Percentiles rank a stretch among this genome's conserved stretches.
phyloP scores from a whole-genome alignment of 768 basidiomycete genomes.

The Tricholoma sp. region DNA sequence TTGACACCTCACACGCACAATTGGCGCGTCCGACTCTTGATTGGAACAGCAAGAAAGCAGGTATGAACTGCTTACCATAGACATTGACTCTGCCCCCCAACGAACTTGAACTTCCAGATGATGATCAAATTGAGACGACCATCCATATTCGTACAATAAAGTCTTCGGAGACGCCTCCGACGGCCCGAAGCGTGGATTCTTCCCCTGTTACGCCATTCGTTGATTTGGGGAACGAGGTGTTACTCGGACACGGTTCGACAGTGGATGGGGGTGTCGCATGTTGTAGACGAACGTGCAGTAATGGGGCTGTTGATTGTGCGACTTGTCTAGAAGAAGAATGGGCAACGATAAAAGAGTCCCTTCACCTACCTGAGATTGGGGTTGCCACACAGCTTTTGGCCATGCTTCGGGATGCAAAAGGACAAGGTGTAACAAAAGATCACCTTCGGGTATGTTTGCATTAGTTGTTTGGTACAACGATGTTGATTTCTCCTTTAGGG shows the following conservation, averaged over 20 bases:
- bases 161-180: slow-evolving; percentile 7
- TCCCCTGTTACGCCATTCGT: slow-evolving; percentile 10
- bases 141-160: slow-evolving; percentile 43
- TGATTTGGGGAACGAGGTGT: slow-evolving; percentile 15
- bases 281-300: slow-evolving; percentile 33
- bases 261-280: slow-evolving; percentile 40
- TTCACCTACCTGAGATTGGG: slow-evolving; percentile 24
- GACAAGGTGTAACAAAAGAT: slow-evolving; percentile 33
- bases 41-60: slow-evolving; percentile 89
- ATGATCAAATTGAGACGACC: slow-evolving; percentile 76
- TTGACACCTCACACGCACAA: slow-evolving; percentile 62
- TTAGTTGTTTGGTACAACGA: not conserved
- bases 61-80: slow-evolving; percentile 31
- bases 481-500: slow-evolving; percentile 9
- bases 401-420: slow-evolving; percentile 29
- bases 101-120: slow-evolving; percentile 43
- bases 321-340: slow-evolving; percentile 41
- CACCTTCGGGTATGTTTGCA: slow-evolving; percentile 30
- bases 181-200: slow-evolving; percentile 12
- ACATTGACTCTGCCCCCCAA: slow-evolving; percentile 1
- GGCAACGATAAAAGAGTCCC: slow-evolving; percentile 20
- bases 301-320: slow-evolving; percentile 38
- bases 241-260: slow-evolving; percentile 38
- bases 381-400: slow-evolving; percentile 30
- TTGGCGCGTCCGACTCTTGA: slow-evolving; percentile 54